A percentile compares a stretch with the other conserved stretches of the same genome.
Evolutionary conservation across 768 basidiomycete species (phyloP).

Genomic region (Cyclocybe aegerita): DNA sequence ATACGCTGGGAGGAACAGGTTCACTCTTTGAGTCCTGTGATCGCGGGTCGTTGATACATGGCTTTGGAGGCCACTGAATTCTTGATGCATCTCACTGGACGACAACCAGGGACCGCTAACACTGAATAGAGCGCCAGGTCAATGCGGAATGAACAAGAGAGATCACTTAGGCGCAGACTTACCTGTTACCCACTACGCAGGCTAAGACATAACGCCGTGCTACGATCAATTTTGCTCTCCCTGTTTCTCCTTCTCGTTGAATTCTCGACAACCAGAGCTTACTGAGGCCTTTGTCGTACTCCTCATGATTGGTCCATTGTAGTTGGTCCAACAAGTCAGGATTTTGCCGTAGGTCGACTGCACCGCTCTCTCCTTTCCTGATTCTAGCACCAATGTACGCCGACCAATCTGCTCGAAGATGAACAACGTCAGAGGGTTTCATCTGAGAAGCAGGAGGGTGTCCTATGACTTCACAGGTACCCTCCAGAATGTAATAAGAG

Average conservation of each 20-base stretch:
- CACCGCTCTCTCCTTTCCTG: not conserved
- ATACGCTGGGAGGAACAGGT: conserved; percentile 67
- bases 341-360: conserved; percentile 6
- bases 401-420: conserved; percentile 65
- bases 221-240: conserved; percentile 41
- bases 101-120: conserved; percentile 73
- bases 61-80: conserved; percentile 52
- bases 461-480: conserved; percentile 75
- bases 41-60: not conserved
- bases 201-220: conserved; percentile 69
- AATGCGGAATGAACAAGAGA: conserved; percentile 3
- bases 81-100: conserved; percentile 67
- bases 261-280: conserved; percentile 58
- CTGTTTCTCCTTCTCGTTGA: conserved; percentile 39
- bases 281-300: conserved; percentile 69
- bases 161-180: not conserved
- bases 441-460: conserved; percentile 15
- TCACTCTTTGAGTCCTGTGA: conserved; percentile 30
- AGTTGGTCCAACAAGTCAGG: conserved; percentile 38
- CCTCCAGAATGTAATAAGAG: conserved; percentile 59
- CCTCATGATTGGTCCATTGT: conserved; percentile 70
- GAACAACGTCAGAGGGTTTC: not conserved
- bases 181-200: conserved; percentile 75
- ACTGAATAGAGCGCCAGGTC: conserved; percentile 31
- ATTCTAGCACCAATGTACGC: conserved; percentile 41